phyloP scores from a whole-genome alignment of 192 early-diverging fungal species.

The Endogone sp. region DNA sequence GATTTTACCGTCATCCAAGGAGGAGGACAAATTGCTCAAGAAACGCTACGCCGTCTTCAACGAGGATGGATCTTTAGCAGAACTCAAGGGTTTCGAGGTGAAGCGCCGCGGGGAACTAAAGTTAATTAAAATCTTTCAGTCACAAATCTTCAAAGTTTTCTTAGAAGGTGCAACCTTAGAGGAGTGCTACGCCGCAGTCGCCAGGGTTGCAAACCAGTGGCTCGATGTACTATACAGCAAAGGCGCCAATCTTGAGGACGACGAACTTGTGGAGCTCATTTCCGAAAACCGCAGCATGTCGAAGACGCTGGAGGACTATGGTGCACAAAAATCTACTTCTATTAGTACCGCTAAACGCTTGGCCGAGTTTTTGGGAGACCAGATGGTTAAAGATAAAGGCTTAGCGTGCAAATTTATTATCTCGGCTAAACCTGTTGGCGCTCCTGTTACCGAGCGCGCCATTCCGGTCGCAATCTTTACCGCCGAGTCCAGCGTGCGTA shows the following conservation, averaged over 20 bases:
- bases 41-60: conserved; percentile 99
- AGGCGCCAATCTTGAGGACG: conserved; percentile 75
- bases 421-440: conserved; percentile 72
- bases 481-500: conserved; percentile 68
- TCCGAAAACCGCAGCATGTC: conserved; percentile 98
- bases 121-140: conserved; percentile 98
- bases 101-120: conserved; percentile 98
- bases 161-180: conserved; percentile 79
- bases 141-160: conserved; percentile 90
- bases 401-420: conserved; percentile 96
- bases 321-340: conserved; percentile 87
- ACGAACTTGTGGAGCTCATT: conserved; percentile 93
- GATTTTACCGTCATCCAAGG: conserved; percentile 93
- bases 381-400: conserved; percentile 98
- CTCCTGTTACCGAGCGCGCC: conserved; percentile 90
- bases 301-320: conserved; percentile 92
- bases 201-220: conserved; percentile 89
- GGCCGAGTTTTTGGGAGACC: conserved; percentile 95
- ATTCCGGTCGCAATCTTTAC: conserved; percentile 95
- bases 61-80: conserved; percentile 87
- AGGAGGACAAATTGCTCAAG: conserved; percentile 94
- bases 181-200: conserved; percentile 89
- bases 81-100: conserved; percentile 98
- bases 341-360: conserved; percentile 93
- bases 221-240: conserved; percentile 89